These are phyloP conservation scores for Coemansia sp. DNA, from an alignment of 192 early-diverging fungal species.

Conservation along the genomic window DNA sequence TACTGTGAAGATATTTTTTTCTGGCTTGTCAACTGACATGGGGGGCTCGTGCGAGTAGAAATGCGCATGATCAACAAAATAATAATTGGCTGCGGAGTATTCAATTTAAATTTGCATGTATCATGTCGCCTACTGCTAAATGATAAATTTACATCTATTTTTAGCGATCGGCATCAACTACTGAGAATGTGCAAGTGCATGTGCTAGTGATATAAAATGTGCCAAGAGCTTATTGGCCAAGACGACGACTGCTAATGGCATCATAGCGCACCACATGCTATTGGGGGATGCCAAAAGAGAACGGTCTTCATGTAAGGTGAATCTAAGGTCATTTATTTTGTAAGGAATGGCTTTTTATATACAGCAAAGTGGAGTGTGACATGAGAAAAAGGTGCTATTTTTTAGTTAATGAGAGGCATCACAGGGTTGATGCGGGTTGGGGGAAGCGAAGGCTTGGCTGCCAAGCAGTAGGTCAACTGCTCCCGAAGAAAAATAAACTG, in stretches of 20 bases:
- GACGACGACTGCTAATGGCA: not conserved
- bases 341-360: constrained; percentile 4
- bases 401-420: constrained; percentile 2
- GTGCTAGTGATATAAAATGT: not conserved
- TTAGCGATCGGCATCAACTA: constrained; percentile 3
- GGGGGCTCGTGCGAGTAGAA: constrained; percentile 1
- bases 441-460: not conserved
- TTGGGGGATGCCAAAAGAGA: not conserved
- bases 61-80: not conserved
- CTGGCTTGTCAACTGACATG: not conserved
- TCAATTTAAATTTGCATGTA: not conserved
- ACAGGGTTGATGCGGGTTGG: not conserved
- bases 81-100: constrained; percentile 3
- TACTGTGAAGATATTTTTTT: not conserved
- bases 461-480: not conserved
- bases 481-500: constrained; percentile 5
- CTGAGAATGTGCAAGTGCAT: constrained; percentile 3
- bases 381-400: not conserved
- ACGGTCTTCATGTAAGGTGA: not conserved
- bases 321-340: not conserved
- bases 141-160: constrained; percentile 1
- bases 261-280: not conserved
- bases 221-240: constrained; percentile 2
- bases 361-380: constrained; percentile 13
- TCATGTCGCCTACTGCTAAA: not conserved